phyloP scores from a whole-genome alignment of 2,329 filamentous ascomycete species.

The Nemania abortiva region DNA sequence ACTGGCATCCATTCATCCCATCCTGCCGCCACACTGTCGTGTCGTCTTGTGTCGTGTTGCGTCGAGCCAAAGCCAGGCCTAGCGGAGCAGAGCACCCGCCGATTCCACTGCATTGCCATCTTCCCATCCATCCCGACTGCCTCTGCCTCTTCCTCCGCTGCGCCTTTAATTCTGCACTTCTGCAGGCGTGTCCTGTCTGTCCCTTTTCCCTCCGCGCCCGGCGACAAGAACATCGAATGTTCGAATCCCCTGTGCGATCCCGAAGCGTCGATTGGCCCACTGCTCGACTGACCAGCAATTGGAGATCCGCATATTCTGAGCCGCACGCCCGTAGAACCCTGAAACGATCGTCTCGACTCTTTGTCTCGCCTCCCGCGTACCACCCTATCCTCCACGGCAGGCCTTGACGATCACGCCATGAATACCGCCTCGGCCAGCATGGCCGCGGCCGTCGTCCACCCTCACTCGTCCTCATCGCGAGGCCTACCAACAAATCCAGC shows the following conservation, averaged over 20 bases:
- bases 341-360: slow-evolving; percentile 40
- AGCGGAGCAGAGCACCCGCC: slow-evolving; percentile 6
- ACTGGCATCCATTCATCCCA: slow-evolving; percentile 33
- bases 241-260: slow-evolving; percentile 29
- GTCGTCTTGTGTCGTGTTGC: slow-evolving; percentile 29
- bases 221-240: slow-evolving; percentile 39
- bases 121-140: slow-evolving; percentile 2
- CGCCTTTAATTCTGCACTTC: slow-evolving; percentile 10
- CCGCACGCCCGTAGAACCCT: slow-evolving; percentile 36
- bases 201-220: slow-evolving; percentile 11
- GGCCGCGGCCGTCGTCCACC: slow-evolving; percentile 48
- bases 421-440: slow-evolving; percentile 50
- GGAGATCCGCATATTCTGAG: slow-evolving; percentile 36
- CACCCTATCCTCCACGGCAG: slow-evolving; percentile 16
- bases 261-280: slow-evolving; percentile 39
- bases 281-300: slow-evolving; percentile 25
- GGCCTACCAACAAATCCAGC: slow-evolving; percentile 47
- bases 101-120: slow-evolving; percentile 12
- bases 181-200: not conserved
- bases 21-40: slow-evolving; percentile 31
- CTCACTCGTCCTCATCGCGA: slow-evolving; percentile 48
- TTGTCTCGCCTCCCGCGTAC: slow-evolving; percentile 35
- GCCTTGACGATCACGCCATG: slow-evolving; percentile 40
- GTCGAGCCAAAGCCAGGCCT: slow-evolving; percentile 32
- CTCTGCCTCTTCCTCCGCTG: slow-evolving; percentile 26